These are phyloP conservation scores for Tillandsia leiboldiana DNA, from an alignment of 176 grass and related monocot species.

Conservation along the genomic window DNA sequence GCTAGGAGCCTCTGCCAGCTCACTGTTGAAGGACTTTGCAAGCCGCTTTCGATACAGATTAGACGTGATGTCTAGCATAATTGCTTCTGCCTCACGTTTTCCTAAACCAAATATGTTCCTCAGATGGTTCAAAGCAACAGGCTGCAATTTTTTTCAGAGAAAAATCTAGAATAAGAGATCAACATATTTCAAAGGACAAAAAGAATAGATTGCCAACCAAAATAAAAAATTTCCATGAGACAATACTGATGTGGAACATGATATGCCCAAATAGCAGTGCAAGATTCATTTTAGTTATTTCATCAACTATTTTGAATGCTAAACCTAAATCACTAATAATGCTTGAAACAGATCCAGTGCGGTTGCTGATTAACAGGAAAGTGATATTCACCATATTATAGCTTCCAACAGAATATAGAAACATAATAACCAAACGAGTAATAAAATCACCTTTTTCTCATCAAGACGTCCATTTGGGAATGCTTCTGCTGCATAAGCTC, in stretches of 20 bases:
- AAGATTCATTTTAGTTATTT: too few relatives aligned
- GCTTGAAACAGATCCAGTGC: not conserved
- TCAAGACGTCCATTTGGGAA: slow-evolving; percentile 64
- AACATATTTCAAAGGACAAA: not conserved
- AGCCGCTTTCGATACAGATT: slow-evolving; percentile 75
- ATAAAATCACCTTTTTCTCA: slow-evolving; percentile 50
- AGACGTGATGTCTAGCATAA: slow-evolving; percentile 79
- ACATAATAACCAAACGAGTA: not conserved
- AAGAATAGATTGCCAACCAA: not conserved
- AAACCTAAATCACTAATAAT: too few relatives aligned
- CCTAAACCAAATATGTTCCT: slow-evolving; percentile 94
- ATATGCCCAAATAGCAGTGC: too few relatives aligned
- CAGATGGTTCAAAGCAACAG: slow-evolving; percentile 66
- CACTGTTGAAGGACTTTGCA: slow-evolving; percentile 64
- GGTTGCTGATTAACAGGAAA: too few relatives aligned
- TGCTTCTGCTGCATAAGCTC: slow-evolving; percentile 62
- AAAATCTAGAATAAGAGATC: slow-evolving; percentile 25
- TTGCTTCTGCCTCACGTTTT: slow-evolving; percentile 80
- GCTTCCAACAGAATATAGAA: not conserved
- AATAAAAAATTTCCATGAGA: not conserved
- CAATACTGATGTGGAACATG: too few relatives aligned
- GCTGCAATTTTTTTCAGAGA: slow-evolving; percentile 46
- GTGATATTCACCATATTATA: not conserved
- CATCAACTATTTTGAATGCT: too few relatives aligned
- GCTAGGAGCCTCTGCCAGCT: slow-evolving; percentile 71